These are phyloP conservation scores for Leishmania amazonensis DNA, from an alignment of 208 protist genomes.

Conservation along the genomic window DNA sequence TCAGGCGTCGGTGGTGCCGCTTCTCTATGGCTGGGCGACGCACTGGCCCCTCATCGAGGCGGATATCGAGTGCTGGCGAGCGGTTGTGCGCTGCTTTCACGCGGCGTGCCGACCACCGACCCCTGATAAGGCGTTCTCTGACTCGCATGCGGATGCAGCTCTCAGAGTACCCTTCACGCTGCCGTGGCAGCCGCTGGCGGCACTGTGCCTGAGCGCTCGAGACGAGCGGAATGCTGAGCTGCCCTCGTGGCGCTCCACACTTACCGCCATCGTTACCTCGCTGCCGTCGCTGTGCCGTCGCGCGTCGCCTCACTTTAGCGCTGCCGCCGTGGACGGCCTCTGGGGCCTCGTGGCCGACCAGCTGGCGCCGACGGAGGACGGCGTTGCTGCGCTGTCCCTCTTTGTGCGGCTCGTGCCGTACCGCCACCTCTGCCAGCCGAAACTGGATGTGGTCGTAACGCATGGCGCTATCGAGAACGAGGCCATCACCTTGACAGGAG, in stretches of 20 bases:
- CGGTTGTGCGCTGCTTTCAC: slow-evolving; percentile 44
- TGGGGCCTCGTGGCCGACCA: slow-evolving; percentile 52
- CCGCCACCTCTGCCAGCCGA: slow-evolving; percentile 21
- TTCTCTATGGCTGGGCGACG: slow-evolving; percentile 71
- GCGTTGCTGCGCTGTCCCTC: slow-evolving; percentile 19
- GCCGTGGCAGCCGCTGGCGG: slow-evolving; percentile 66
- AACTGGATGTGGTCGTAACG: background rate
- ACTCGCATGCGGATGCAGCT: background rate
- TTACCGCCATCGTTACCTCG: slow-evolving; percentile 13
- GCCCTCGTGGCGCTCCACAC: slow-evolving; percentile 11
- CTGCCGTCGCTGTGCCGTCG: slow-evolving; percentile 33
- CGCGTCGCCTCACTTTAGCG: slow-evolving; percentile 45
- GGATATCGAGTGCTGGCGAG: slow-evolving; percentile 38
- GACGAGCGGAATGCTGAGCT: slow-evolving; percentile 8
- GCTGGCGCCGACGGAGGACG: slow-evolving; percentile 7
- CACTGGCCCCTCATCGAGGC: slow-evolving; percentile 53
- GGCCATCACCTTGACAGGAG: background rate
- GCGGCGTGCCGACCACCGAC: background rate
- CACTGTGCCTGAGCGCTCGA: slow-evolving; percentile 36
- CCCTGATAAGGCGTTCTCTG: background rate
- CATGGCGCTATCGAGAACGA: background rate
- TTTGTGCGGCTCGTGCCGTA: slow-evolving; percentile 36
- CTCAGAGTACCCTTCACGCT: slow-evolving; percentile 32
- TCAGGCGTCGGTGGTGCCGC: slow-evolving; percentile 48
- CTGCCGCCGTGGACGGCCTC: slow-evolving; percentile 44